These are phyloP conservation scores for Fusarium aywerte DNA, from an alignment of 2,329 filamentous ascomycete genomes.

Conservation along the genomic window DNA sequence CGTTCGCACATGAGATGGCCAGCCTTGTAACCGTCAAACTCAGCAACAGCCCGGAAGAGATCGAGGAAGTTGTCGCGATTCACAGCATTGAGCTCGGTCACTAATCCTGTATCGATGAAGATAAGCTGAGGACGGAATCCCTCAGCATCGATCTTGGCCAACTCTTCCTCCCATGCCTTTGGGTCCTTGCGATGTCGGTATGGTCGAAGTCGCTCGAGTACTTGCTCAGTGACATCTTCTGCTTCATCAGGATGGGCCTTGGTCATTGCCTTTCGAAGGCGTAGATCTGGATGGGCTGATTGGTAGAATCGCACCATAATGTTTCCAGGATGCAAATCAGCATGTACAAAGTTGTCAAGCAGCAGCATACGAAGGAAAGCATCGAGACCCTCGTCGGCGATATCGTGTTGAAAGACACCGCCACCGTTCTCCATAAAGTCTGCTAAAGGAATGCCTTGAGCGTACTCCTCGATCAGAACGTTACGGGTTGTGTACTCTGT, in stretches of 20 bases:
- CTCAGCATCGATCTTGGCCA: slow-evolving; percentile 82
- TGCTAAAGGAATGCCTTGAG: slow-evolving; percentile 89
- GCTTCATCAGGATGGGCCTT: slow-evolving; percentile 59
- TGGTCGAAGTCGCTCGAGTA: slow-evolving; percentile 82
- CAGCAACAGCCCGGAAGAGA: slow-evolving; percentile 93
- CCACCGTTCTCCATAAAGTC: slow-evolving; percentile 93
- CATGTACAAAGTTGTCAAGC: slow-evolving; percentile 97
- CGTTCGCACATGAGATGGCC: slow-evolving; percentile 96
- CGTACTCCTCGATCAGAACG: slow-evolving; percentile 94
- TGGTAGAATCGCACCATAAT: slow-evolving; percentile 99
- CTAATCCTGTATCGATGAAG: slow-evolving; percentile 96
- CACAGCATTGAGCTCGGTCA: slow-evolving; percentile 87
- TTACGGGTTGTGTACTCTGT: slow-evolving; percentile 91
- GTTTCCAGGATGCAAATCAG: slow-evolving; percentile 95
- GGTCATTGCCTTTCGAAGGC: slow-evolving; percentile 44
- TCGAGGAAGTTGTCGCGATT: slow-evolving; percentile 94
- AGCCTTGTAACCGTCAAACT: slow-evolving; percentile 96
- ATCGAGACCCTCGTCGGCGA: slow-evolving; percentile 93
- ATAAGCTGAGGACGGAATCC: slow-evolving; percentile 94
- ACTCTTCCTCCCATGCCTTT: slow-evolving; percentile 76
- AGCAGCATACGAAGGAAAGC: slow-evolving; percentile 96
- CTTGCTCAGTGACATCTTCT: slow-evolving; percentile 86
- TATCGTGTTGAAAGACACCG: slow-evolving; percentile 91
- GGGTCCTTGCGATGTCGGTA: slow-evolving; percentile 71
- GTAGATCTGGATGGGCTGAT: slow-evolving; percentile 75